Conservation (phyloP, 805 yeast genomes). For the Candida pini region DNA sequence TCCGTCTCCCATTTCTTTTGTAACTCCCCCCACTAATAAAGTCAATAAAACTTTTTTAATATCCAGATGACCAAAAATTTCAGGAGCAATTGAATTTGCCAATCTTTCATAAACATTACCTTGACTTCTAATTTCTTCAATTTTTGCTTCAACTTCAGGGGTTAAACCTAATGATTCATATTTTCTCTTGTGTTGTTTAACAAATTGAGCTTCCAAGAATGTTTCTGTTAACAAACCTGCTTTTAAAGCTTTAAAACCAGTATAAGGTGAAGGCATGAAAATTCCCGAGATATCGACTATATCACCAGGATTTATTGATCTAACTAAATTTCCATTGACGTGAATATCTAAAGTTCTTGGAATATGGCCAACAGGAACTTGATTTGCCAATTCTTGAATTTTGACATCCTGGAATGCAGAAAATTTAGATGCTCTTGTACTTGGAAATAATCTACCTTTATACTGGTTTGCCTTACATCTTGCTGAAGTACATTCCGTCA, state of each 20-base stretch:
- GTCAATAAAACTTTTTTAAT: slow-evolving; percentile 86
- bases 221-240: slow-evolving; percentile 96
- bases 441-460: slow-evolving; percentile 84
- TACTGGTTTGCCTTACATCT: slow-evolving; percentile 74
- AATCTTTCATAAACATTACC: slow-evolving; percentile 77
- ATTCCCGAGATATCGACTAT: slow-evolving; percentile 90
- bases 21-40: slow-evolving; percentile 89
- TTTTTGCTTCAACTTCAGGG: slow-evolving; percentile 47
- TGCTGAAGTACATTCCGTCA: slow-evolving; percentile 76
- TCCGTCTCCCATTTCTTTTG: slow-evolving; percentile 93
- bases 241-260: slow-evolving; percentile 86
- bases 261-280: slow-evolving; percentile 89
- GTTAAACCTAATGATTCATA: slow-evolving; percentile 63
- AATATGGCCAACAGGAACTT: slow-evolving; percentile 97
- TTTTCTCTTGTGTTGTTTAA: slow-evolving; percentile 83
- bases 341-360: slow-evolving; percentile 85
- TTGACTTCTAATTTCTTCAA: slow-evolving; percentile 46
- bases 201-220: slow-evolving; percentile 79
- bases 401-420: slow-evolving; percentile 93
- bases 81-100: slow-evolving; percentile 93
- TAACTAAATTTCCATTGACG: slow-evolving; percentile 86
- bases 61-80: slow-evolving; percentile 90
- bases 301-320: slow-evolving; percentile 90
- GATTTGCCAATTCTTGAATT: slow-evolving; percentile 90
- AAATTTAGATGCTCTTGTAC: slow-evolving; percentile 94